phyloP scores from a whole-genome alignment of 345 rosid species.

The Eucalyptus shirleyi region DNA sequence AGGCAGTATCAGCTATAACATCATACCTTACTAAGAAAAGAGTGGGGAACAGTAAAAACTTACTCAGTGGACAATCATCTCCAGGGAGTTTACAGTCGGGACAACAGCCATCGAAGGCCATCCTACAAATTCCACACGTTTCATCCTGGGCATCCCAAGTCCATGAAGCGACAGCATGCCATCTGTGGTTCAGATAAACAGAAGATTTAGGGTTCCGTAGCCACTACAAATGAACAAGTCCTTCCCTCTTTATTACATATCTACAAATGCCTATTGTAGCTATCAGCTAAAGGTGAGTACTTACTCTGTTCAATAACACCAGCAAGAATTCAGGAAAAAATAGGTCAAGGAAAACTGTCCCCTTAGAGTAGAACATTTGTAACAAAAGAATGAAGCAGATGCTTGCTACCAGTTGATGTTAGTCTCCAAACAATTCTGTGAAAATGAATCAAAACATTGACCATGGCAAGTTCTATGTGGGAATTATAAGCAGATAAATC shows the following conservation, averaged over 20 bases:
- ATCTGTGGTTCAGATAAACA: constrained; percentile 18
- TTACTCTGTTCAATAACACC: neutral
- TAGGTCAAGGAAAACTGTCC: neutral
- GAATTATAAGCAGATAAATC: neutral
- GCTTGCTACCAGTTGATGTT: neutral
- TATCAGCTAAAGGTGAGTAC: neutral
- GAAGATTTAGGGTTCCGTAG: neutral
- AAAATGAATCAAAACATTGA: neutral
- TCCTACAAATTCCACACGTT: constrained; percentile 92
- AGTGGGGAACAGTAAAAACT: neutral
- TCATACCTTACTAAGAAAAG: neutral
- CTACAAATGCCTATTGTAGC: neutral
- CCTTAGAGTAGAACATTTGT: neutral
- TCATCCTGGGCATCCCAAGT: constrained; percentile 98
- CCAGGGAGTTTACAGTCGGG: constrained; percentile 91
- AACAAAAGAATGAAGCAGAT: neutral
- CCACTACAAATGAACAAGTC: neutral
- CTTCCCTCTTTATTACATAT: no score
- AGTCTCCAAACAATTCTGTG: no score
- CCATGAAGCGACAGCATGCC: constrained; percentile 97
- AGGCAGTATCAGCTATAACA: neutral
- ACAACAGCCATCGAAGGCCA: constrained; percentile 97
- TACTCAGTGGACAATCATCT: constrained; percentile 88
- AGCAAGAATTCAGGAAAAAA: neutral
- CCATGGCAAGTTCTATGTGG: neutral